Conservation (phyloP, 345 rosid species). For the Adansonia digitata region DNA sequence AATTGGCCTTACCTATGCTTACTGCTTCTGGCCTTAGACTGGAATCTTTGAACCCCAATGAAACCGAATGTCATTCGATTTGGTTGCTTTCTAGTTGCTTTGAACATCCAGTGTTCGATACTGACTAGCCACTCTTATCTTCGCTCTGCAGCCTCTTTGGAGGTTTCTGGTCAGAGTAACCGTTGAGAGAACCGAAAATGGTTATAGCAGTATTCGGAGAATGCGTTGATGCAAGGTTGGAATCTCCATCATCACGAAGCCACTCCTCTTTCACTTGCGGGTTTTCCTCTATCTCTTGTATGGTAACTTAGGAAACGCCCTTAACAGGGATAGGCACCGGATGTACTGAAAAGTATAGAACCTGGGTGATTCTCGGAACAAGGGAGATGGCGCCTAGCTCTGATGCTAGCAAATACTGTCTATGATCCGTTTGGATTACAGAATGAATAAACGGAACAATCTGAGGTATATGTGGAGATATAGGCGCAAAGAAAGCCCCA, state of each 20-base stretch:
- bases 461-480: slow-evolving; percentile 10
- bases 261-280: slow-evolving; percentile 9
- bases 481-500: slow-evolving; percentile 7
- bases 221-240: neutral
- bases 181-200: neutral
- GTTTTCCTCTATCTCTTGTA: slow-evolving; percentile 21
- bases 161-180: slow-evolving; percentile 8
- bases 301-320: slow-evolving; percentile 17
- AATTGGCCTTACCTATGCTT: neutral
- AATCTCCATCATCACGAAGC: slow-evolving; percentile 6
- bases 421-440: slow-evolving; percentile 7
- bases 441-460: slow-evolving; percentile 10
- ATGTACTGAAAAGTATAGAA: slow-evolving; percentile 10
- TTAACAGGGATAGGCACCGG: slow-evolving; percentile 8
- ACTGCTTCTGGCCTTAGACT: slow-evolving; percentile 8
- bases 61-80: neutral
- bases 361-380: slow-evolving; percentile 6
- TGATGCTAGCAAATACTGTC: slow-evolving; percentile 4
- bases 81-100: slow-evolving; percentile 11
- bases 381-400: slow-evolving; percentile 10
- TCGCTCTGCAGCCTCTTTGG: slow-evolving; percentile 3
- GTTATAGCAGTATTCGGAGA: neutral
- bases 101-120: slow-evolving; percentile 1
- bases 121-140: neutral
- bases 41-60: slow-evolving; percentile 2